Percentiles rank a stretch among this genome's conserved stretches.
phyloP scores from a whole-genome alignment of 1,284 basidiomycete species.

The Takashimella tepidaria region DNA sequence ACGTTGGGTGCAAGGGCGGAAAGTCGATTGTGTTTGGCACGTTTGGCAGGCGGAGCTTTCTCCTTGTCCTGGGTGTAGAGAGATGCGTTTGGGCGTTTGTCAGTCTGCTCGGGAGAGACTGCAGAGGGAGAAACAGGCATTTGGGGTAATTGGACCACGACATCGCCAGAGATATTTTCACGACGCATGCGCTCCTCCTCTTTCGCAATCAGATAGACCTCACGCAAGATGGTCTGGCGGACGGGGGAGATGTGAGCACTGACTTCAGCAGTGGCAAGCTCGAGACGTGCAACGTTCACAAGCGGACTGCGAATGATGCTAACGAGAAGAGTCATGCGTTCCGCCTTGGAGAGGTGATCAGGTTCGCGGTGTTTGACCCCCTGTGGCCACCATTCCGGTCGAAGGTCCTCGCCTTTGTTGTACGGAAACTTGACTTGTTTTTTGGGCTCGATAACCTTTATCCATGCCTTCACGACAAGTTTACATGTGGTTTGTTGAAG shows the following conservation, averaged over 20 bases:
- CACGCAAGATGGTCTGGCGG: constrained; percentile 49
- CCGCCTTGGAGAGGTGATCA: constrained; percentile 52
- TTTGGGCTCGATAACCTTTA: constrained; percentile 55
- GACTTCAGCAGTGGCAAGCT: constrained; percentile 52
- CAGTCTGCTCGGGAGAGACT: constrained; percentile 18
- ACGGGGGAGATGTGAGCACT: constrained; percentile 49
- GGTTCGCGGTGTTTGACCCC: constrained; percentile 53
- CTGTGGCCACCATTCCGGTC: constrained; percentile 54
- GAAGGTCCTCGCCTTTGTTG: constrained; percentile 52
- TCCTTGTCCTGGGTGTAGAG: constrained; percentile 25
- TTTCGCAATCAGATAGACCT: constrained; percentile 52
- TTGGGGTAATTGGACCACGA: constrained; percentile 29
- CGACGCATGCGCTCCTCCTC: constrained; percentile 40
- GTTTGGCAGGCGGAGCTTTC: constrained; percentile 9
- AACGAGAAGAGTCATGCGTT: constrained; percentile 50
- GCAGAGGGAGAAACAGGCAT: constrained; percentile 22
- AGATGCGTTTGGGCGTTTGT: constrained; percentile 20
- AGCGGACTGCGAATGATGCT: constrained; percentile 48
- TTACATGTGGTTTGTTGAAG: constrained; percentile 54
- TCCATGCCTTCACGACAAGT: constrained; percentile 53
- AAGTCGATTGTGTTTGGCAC: not conserved
- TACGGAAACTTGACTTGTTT: constrained; percentile 54
- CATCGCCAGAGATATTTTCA: constrained; percentile 11
- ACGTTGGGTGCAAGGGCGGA: constrained; percentile 1
- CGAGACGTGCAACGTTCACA: constrained; percentile 47